Evolutionary conservation across 805 yeast species (phyloP), one percentile per base, ranked within the genome.

Genomic region (Lipomyces kockii): DNA sequence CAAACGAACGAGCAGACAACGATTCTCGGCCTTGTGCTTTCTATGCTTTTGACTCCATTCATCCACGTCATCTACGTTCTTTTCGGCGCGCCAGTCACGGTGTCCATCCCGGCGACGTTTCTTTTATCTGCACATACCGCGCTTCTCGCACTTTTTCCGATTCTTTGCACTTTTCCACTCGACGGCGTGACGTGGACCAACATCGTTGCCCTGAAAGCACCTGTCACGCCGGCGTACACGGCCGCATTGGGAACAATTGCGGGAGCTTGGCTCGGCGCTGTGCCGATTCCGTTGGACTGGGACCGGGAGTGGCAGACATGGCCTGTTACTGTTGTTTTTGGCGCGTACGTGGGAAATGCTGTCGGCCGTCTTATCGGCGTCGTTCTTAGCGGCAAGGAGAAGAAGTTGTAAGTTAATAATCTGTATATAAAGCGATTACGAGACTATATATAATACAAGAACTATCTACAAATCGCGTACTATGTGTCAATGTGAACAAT

Each of bases 281-380:
- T 91, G 49, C 98, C 97, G 0, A 92, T 95, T 66, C 98, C 98
- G 0, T 82, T 95, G 67, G 99, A 94, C 78, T 94, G 99, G 99
- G 99, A 94, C 77, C 84, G 98, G 74, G 91, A 89, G 32, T 94
- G 99, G 99, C 99, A 94, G 78, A 84, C 83, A 62, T 94, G 97
- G 96, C 99, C 99, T 6, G 85, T 92, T 63, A 94, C 98, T 0
- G 83, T 94, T 55, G 81, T 94, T 14, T 82, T 85, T 8, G 98
- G 98, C 1, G 87, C 87, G 0, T 91, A 91, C 74, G 39, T 82
- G 0, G 98, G 97, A n/a, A 85, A 88, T 2, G 81, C 86, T 35
- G 72, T 84, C 2, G 97, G 97, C 2, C 82, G 86, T 54, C 61
- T 82, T 0, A 65, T 82, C 2, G 85, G 61, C 27, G 65, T 20